phyloP scores from a whole-genome alignment of 83 land plant species.

The Larix sibirica region DNA sequence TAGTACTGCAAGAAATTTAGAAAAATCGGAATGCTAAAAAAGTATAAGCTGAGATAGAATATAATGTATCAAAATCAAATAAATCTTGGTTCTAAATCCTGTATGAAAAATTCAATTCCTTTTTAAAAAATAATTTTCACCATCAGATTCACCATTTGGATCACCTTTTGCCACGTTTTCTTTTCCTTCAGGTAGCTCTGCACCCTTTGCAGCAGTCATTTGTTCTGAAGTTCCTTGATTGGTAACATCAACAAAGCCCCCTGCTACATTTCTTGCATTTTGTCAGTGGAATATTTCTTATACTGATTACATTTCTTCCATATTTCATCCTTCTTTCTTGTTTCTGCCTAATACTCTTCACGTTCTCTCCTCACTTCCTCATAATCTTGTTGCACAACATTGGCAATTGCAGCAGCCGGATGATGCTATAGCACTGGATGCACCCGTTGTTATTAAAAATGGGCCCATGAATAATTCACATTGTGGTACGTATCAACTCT shows the following conservation, averaged over 20 bases:
- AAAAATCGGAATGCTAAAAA: background rate
- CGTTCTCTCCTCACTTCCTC: constrained; percentile 59
- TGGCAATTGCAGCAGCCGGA: constrained; percentile 37
- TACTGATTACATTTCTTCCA: constrained; percentile 25
- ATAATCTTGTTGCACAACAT: constrained; percentile 30
- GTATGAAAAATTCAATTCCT: background rate
- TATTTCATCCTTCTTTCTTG: constrained; percentile 43
- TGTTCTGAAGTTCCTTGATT: background rate
- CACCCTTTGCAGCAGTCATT: constrained; percentile 1
- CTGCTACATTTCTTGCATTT: constrained; percentile 4
- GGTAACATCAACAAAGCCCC: background rate
- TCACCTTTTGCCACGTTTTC: constrained; percentile 11
- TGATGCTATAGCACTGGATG: constrained; percentile 24
- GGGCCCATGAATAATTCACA: constrained; percentile 40
- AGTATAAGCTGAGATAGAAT: too few relatives aligned
- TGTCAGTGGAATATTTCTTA: background rate
- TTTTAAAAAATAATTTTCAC: too few relatives aligned
- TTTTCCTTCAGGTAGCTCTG: background rate
- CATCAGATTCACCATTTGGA: background rate
- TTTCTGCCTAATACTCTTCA: constrained; percentile 59
- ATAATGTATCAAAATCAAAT: background rate
- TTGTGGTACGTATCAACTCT: constrained; percentile 24
- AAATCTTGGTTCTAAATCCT: background rate
- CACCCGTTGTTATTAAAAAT: constrained; percentile 41
- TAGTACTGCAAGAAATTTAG: background rate